These are phyloP conservation scores for Gaeumannomyces tritici DNA, from an alignment of 2,329 filamentous ascomycete genomes.

Conservation along the genomic window DNA sequence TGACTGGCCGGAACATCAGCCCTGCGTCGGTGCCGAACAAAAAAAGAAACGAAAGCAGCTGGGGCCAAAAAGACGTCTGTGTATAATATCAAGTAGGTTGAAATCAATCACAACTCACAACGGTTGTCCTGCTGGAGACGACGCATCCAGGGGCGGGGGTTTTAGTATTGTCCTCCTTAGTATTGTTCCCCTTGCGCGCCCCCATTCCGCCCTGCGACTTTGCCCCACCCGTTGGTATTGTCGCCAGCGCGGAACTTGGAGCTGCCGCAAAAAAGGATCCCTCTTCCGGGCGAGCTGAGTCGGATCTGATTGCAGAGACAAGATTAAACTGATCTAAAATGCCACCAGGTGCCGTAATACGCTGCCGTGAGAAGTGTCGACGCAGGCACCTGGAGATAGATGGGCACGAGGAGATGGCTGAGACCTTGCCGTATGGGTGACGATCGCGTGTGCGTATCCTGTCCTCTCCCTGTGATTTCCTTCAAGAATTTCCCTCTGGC, in stretches of 20 bases:
- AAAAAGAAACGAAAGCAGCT: not conserved
- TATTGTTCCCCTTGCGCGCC: conserved; percentile 4
- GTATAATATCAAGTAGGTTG: not conserved
- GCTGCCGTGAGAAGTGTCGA: not conserved
- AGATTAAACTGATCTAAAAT: not conserved
- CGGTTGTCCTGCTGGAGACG: not conserved
- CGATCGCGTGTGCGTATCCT: not conserved
- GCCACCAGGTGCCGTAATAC: too few species aligned
- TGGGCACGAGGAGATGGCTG: not conserved
- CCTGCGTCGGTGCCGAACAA: not conserved
- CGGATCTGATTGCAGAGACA: not conserved
- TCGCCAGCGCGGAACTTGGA: not conserved
- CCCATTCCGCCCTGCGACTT: not conserved
- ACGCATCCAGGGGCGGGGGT: not conserved
- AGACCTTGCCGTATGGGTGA: not conserved
- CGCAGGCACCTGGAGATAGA: not conserved
- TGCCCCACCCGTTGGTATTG: not conserved
- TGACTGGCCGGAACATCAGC: not conserved
- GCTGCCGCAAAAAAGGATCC: not conserved
- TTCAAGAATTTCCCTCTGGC: too few species aligned
- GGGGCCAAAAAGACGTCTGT: not conserved
- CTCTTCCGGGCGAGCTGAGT: not conserved
- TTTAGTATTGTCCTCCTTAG: conserved; percentile 6
- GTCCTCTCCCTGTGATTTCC: not conserved
- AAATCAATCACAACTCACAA: not conserved